Base-by-base conservation (phyloP, 805 yeast species). In the Dipodascopsis uninucleata region DNA sequence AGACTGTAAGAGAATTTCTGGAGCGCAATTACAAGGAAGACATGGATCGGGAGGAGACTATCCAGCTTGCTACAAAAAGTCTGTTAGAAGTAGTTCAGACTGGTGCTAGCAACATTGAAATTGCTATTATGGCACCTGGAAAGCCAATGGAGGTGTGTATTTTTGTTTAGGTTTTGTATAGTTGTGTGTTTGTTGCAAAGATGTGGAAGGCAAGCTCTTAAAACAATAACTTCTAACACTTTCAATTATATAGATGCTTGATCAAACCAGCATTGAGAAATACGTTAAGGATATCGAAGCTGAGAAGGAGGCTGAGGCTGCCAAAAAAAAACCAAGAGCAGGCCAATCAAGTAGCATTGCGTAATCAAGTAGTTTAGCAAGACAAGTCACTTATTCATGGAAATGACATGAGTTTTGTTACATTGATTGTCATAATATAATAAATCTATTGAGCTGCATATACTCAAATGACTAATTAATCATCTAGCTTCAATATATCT, bases 21-120 rank as follows among this genome's bases (percentile, higher is more conserved):
- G 98, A 93, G 65, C 89, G 88, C 69, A 85, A 86, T 61, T 87
- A 85, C 69, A 63, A 67, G 49, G 74, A 69, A 28, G 79, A 70
- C 8, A 76, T 81, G 68, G 80, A 77, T 42, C 71, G 75, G 40
- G 86, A 80, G 52, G 82, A 78, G 29, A 82, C 96, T 18, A 72
- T 89, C 44, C 79, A 79, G 57, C 78, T 93, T 60, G 79, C 97
- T 2, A 79, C 93, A 39, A 85, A 85, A 70, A 80, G 95, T 14
- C 72, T 93, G 58, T 74, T 93, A 58, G 98, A 93, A 66, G 97
- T 93, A 39, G 98, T 93, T 20, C 97, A 93, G 70, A 89, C 97
- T 2, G 98, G 98, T 32, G 94, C 97, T 35, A 85, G 86, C 64
- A 93, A 93, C 66, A 89, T 93, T 62, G 98, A 93, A 68, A 80